Conservation (phyloP, 2,329 filamentous ascomycete species). For the Zalaria obscura region DNA sequence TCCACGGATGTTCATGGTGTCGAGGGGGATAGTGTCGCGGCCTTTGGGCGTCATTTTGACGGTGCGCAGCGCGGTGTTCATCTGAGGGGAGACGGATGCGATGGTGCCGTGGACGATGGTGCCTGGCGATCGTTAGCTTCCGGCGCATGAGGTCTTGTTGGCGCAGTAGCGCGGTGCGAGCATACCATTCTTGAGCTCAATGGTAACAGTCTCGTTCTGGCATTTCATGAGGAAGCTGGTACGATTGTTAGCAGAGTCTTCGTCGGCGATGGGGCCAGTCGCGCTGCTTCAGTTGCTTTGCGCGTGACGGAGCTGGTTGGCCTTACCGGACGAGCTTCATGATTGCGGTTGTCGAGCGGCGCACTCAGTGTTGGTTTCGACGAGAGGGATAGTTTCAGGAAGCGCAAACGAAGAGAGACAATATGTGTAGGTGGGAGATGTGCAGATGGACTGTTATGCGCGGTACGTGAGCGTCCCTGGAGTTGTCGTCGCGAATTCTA, state of each 20-base stretch:
- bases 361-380: too few species aligned
- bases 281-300: not conserved
- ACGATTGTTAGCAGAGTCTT: constrained; percentile 17
- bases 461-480: too few species aligned
- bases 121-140: constrained; percentile 37
- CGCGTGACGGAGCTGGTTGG: constrained; percentile 5
- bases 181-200: constrained; percentile 94
- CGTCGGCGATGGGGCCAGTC: constrained; percentile 5
- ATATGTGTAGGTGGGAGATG: not conserved
- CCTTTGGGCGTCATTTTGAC: constrained; percentile 93
- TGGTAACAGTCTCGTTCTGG: constrained; percentile 93
- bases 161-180: not conserved
- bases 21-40: constrained; percentile 74
- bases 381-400: too few species aligned
- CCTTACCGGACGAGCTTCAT: constrained; percentile 97
- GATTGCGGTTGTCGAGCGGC: constrained; percentile 24
- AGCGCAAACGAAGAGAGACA: too few species aligned
- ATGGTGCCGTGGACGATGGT: constrained; percentile 96
- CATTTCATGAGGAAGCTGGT: constrained; percentile 97
- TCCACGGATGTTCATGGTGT: constrained; percentile 93
- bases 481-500: too few species aligned
- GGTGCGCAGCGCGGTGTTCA: constrained; percentile 92
- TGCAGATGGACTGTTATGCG: not conserved
- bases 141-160: not conserved
- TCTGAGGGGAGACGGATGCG: constrained; percentile 89